Evolutionary conservation across 345 rosid species (phyloP), one percentile per base, ranked within the genome.

Genomic region (Cardamine chenopodiifolia): DNA sequence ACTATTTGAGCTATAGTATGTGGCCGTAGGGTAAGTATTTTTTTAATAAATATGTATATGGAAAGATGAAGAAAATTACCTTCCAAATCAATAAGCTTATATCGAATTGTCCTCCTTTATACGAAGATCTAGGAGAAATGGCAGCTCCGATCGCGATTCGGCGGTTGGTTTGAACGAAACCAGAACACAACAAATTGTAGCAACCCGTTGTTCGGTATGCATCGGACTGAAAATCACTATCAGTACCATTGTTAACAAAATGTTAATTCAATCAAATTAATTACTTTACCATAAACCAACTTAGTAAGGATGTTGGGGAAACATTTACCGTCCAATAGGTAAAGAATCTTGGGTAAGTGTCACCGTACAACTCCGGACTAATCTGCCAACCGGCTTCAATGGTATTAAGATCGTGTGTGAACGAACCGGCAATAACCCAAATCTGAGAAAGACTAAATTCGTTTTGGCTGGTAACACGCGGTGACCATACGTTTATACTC

Each of bases 351-450:
- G 99, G 96, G 68, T 85, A 85, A 75, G 78, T 85, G 85, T 96
- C 98, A 17, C 99, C 99, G 26, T 96, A 96, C 17, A 96, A 69
- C 75, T 96, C 99, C 52, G 99, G 99, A 78, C 99, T 96, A 22
- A 96, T 90, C 87, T 95, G 99, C 99, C 99, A 95, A 40, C 99
- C 99, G 68, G 99, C 96, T 86, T 95, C 99, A 52, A 95, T 95
- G 70, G 99, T 95, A 79, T 95, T 95, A 47, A 95, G 98, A 79
- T 95, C 99, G 45, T 89, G 78, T 0, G 90, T 90, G 42, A 95
- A 95, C 0, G 98, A 90, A 45, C 99, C 99, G 18, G 99, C 91
- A 52, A 95, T 90, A 73, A 95, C 88, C 99, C 99, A 95, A 81
- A 95, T 61, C 31, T 95, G 99, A 8, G 99, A 95, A 70, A 95